These are phyloP conservation scores for Saraca asoca DNA, from an alignment of 331 rosid genomes.

Conservation along the genomic window DNA sequence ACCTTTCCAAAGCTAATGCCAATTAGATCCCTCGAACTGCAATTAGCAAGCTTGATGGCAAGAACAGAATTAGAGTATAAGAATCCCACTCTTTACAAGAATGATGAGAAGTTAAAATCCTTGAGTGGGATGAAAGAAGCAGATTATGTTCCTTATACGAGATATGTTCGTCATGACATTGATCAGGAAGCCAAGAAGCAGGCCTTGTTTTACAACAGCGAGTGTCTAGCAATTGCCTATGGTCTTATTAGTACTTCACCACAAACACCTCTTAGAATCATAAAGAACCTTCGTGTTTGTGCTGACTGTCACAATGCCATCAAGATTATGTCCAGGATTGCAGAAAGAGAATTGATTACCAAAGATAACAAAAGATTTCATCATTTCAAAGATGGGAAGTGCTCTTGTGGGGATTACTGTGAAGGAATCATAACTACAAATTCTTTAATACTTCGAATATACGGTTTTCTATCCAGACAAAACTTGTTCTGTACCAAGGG, in stretches of 20 bases:
- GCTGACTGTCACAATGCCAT: constrained; percentile 92
- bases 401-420: constrained; percentile 97
- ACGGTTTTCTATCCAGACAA: constrained; percentile 35
- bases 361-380: constrained; percentile 90
- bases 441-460: background rate
- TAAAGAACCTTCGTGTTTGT: constrained; percentile 81
- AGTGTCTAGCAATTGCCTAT: constrained; percentile 83
- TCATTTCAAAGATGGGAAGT: constrained; percentile 90
- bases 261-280: constrained; percentile 80
- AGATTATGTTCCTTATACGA: constrained; percentile 82
- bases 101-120: constrained; percentile 88
- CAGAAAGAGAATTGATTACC: constrained; percentile 73
- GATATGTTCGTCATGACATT: constrained; percentile 92
- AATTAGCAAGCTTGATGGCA: constrained; percentile 82
- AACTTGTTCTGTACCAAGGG: constrained; percentile 25
- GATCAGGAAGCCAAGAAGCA: constrained; percentile 98
- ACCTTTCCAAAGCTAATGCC: constrained; percentile 58
- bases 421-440: constrained; percentile 31
- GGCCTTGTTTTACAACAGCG: constrained; percentile 86
- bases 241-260: constrained; percentile 94
- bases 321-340: constrained; percentile 90
- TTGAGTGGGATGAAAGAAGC: constrained; percentile 65
- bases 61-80: constrained; percentile 71
- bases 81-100: constrained; percentile 80
- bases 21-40: constrained; percentile 60